Evolutionary conservation across 805 yeast species (phyloP).

Genomic region (Candida namnaoensis): DNA sequence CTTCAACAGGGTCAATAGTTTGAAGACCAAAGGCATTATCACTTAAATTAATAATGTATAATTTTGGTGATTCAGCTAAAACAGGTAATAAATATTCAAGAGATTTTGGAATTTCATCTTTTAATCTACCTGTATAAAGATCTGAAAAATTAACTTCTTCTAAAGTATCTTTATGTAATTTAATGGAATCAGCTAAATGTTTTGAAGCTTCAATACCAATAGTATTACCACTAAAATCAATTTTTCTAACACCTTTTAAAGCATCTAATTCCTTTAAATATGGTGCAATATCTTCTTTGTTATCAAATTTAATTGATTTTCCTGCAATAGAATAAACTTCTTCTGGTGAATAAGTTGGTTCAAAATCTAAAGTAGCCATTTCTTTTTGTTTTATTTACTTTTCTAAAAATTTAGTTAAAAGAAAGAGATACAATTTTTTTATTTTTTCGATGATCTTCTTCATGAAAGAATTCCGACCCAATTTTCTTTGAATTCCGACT

Average conservation of each 20-base stretch:
- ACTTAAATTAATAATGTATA: conserved; percentile 71
- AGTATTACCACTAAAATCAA: conserved; percentile 90
- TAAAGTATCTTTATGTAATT: conserved; percentile 32
- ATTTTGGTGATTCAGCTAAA: conserved; percentile 55
- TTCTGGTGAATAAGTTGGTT: conserved; percentile 32
- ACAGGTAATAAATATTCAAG: conserved; percentile 67
- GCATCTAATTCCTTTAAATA: conserved; percentile 48
- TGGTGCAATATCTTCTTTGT: conserved; percentile 66
- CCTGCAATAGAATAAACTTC: conserved; percentile 60
- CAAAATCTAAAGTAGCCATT: conserved; percentile 33
- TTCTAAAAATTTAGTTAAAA: no score
- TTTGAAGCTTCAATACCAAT: conserved; percentile 86
- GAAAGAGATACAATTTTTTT: no score
- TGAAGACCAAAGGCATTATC: conserved; percentile 98
- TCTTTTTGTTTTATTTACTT: not conserved
- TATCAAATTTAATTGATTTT: conserved; percentile 67
- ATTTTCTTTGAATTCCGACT: no score
- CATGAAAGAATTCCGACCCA: no score
- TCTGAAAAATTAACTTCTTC: conserved; percentile 81
- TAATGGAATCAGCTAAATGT: conserved; percentile 50
- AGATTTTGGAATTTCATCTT: conserved; percentile 88
- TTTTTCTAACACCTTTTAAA: conserved; percentile 30
- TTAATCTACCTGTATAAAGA: conserved; percentile 88
- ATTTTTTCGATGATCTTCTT: no score
- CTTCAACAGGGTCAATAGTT: conserved; percentile 84